Conservation (phyloP, 2,329 filamentous ascomycete genomes). For the Botryosphaeria dothidea region DNA sequence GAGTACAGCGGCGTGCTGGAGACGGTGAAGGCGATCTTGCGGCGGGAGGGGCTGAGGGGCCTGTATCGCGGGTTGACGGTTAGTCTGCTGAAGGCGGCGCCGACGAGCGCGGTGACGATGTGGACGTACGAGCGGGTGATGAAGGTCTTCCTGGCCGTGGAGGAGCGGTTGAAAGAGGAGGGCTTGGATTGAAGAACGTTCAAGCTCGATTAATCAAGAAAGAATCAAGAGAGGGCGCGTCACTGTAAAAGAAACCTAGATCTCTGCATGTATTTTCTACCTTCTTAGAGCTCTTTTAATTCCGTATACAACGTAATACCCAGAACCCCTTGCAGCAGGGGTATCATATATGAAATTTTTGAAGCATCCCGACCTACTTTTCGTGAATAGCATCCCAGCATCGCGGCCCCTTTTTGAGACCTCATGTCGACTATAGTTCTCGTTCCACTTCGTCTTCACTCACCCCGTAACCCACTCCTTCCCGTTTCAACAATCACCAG, state of each 20-base stretch:
- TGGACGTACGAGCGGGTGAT: slow-evolving; percentile 88
- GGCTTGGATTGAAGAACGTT: no score
- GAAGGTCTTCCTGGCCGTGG: slow-evolving; percentile 22
- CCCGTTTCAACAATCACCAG: not conserved
- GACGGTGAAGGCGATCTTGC: slow-evolving; percentile 69
- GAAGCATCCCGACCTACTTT: no score
- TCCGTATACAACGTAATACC: not conserved
- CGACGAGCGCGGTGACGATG: slow-evolving; percentile 88
- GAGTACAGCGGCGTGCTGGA: slow-evolving; percentile 69
- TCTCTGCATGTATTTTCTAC: not conserved
- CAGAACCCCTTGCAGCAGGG: not conserved
- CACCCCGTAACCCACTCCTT: not conserved
- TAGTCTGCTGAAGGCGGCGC: slow-evolving; percentile 88
- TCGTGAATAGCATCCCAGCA: no score
- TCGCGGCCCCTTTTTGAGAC: no score
- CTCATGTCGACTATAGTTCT: no score
- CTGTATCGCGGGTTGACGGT: slow-evolving; percentile 87
- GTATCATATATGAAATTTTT: not conserved
- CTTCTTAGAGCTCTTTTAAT: not conserved
- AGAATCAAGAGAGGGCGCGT: no score
- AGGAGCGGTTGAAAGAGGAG: not conserved
- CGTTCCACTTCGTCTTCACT: no score
- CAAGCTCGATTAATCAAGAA: no score
- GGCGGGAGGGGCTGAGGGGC: slow-evolving; percentile 73
- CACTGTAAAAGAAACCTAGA: no score